These are phyloP conservation scores for Chrysoporthe puriensis DNA, from an alignment of 2,329 filamentous ascomycete genomes.

Conservation along the genomic window DNA sequence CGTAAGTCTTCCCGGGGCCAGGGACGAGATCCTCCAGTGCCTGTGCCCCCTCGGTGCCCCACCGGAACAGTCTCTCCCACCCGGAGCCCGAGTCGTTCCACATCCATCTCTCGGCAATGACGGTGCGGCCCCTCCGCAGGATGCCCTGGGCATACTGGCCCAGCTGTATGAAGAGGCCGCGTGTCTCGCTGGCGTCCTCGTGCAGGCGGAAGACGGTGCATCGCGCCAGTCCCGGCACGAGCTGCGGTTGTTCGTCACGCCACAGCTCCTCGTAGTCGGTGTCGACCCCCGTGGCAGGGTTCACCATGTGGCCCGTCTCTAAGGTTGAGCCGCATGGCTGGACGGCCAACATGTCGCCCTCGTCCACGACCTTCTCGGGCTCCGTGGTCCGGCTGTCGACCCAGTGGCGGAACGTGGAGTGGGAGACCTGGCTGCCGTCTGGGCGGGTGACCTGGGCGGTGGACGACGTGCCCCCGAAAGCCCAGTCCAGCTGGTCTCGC, in stretches of 20 bases:
- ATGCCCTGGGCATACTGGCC: constrained; percentile 62
- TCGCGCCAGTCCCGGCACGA: constrained; percentile 34
- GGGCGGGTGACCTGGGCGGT: constrained; percentile 38
- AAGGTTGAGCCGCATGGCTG: constrained; percentile 47
- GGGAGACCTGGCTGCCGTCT: constrained; percentile 35
- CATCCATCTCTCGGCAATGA: constrained; percentile 60
- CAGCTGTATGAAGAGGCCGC: constrained; percentile 58
- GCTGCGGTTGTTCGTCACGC: constrained; percentile 48
- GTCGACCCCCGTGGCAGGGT: constrained; percentile 55
- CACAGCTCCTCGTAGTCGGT: constrained; percentile 71
- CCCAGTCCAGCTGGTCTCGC: constrained; percentile 61
- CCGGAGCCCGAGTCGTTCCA: constrained; percentile 35
- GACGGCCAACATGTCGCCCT: constrained; percentile 57
- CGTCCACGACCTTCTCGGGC: constrained; percentile 50
- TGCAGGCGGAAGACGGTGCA: constrained; percentile 46
- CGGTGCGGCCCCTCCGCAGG: constrained; percentile 45
- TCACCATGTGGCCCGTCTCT: constrained; percentile 64
- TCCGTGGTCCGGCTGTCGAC: constrained; percentile 56
- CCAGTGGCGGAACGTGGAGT: constrained; percentile 60
- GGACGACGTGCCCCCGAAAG: constrained; percentile 61
- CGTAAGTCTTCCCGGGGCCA: too few relatives aligned
- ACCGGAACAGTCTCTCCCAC: constrained; percentile 18
- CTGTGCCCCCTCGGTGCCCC: neutral
- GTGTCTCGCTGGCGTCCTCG: constrained; percentile 36
- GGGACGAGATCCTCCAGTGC: constrained; percentile 13